Evolutionary conservation across 768 basidiomycete genomes (phyloP), one percentile per base, ranked within the genome.

Genomic region (Auricularia heimuer): DNA sequence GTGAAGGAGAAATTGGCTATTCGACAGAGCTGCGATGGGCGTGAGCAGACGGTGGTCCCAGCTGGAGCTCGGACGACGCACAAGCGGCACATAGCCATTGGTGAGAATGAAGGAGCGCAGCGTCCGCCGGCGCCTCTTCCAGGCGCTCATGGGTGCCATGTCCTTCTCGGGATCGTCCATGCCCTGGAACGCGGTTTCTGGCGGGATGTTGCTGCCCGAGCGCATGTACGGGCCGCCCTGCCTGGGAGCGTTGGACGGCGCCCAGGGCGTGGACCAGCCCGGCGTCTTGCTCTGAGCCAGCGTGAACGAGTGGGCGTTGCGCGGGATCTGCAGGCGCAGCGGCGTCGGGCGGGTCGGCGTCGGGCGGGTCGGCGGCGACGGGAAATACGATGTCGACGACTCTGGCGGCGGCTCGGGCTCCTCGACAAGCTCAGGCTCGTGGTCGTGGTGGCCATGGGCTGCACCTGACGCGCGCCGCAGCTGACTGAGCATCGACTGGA

Each of bases 1-100:
- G 89, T 94, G 70, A 94, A 89, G 8, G 87, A 79, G 68, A 96
- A 86, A 72, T 94, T 94, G 73, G 88, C 82, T 69, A 92, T 81
- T 63, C 93, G 88, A 73, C 94, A 92, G 45, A 94, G 79, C 92
- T 94, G 68, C 61, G 36, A 54, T 3, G 54, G 47, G 60, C 35
- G 24, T 35, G 35, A 39, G 51, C n/a, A 10, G 14, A 44, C 18
- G 18, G 6, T 18, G 37, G 65, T 72, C 64, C 70, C 29, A 29
- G 66, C 16, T 65, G 34, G 39, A 54, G 42, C n/a, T 16, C 2
- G 35, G 63, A 44, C 34, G 36, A 75, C 83, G 63, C 69, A 92
- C 92, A 77, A 94, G 71, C 62, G 92, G 92, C 62, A 91, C 88
- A 73, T 91, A 91, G 63, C 82, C 75, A 68, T 93, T 90, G 61